These are phyloP conservation scores for Austroboletus novae-zelandiae DNA, from an alignment of 1,284 basidiomycete genomes.

Conservation along the genomic window DNA sequence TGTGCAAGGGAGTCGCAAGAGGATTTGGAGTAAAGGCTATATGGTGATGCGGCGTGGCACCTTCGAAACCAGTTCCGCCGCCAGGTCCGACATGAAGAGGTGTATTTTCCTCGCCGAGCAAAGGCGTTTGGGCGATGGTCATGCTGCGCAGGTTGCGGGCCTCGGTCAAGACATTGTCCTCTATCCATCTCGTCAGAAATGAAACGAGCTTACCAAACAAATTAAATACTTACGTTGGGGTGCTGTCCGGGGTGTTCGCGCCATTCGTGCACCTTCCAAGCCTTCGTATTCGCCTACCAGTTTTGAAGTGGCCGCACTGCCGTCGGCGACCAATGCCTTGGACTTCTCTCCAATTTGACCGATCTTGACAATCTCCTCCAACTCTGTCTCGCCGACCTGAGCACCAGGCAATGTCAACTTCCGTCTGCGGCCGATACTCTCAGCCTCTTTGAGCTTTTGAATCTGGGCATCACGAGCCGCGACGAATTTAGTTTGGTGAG, in stretches of 20 bases:
- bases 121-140: constrained; percentile 88
- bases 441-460: constrained; percentile 94
- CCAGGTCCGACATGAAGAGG: constrained; percentile 73
- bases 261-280: constrained; percentile 84
- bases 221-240: constrained; percentile 71
- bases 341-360: constrained; percentile 90
- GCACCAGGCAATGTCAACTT: constrained; percentile 86
- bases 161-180: constrained; percentile 92
- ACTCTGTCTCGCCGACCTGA: constrained; percentile 93
- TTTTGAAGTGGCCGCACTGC: constrained; percentile 81
- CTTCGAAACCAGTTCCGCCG: constrained; percentile 86
- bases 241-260: constrained; percentile 89
- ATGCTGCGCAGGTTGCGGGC: constrained; percentile 94
- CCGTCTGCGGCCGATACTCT: constrained; percentile 87
- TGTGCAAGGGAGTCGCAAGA: constrained; percentile 77
- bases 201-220: constrained; percentile 7
- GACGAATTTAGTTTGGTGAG: constrained; percentile 88
- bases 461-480: constrained; percentile 95
- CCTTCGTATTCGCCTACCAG: constrained; percentile 92
- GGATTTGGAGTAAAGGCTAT: constrained; percentile 94
- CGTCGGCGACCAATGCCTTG: constrained; percentile 77
- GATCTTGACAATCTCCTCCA: constrained; percentile 99
- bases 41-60: constrained; percentile 87
- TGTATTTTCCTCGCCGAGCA: constrained; percentile 96
- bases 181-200: constrained; percentile 39